These are phyloP conservation scores for Mortierella sp. DNA, from an alignment of 371 early-diverging fungal species.

Conservation along the genomic window DNA sequence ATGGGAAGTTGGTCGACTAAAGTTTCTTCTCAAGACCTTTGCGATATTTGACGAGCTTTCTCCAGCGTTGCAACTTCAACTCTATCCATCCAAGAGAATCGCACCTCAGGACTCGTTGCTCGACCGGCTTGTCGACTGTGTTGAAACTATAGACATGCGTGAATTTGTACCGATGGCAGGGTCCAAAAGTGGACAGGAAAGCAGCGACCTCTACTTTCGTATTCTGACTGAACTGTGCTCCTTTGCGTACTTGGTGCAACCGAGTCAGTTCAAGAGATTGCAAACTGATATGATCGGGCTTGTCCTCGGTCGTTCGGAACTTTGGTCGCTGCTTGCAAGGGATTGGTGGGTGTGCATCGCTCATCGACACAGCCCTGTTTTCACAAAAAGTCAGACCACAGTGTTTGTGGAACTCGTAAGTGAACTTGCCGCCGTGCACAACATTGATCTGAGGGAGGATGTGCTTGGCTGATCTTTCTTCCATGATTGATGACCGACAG, in stretches of 20 bases:
- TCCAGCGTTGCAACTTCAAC: constrained; percentile 17
- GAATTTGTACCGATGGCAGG: constrained; percentile 12
- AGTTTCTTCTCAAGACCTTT: constrained; percentile 30
- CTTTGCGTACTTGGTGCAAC: constrained; percentile 32
- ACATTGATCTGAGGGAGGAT: too few species aligned
- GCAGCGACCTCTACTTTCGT: constrained; percentile 23
- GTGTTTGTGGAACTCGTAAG: constrained; percentile 30
- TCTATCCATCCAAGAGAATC: constrained; percentile 16
- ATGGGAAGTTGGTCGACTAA: constrained; percentile 37
- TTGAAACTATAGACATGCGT: constrained; percentile 1
- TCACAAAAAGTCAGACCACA: constrained; percentile 10
- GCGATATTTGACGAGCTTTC: constrained; percentile 39
- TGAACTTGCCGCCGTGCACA: too few species aligned
- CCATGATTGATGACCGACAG: constrained; percentile 1
- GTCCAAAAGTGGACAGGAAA: constrained; percentile 2
- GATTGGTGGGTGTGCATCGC: constrained; percentile 50
- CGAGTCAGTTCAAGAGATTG: constrained; percentile 30
- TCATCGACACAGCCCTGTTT: constrained; percentile 23
- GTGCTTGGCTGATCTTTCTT: background rate
- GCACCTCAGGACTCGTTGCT: constrained; percentile 9
- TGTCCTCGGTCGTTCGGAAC: constrained; percentile 25
- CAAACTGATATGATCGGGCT: constrained; percentile 41
- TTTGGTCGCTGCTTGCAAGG: constrained; percentile 28
- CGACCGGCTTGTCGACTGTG: constrained; percentile 15
- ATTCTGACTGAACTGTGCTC: constrained; percentile 29